These are phyloP conservation scores for Xylaria grammica DNA, from an alignment of 495 filamentous ascomycete species.

Conservation along the genomic window DNA sequence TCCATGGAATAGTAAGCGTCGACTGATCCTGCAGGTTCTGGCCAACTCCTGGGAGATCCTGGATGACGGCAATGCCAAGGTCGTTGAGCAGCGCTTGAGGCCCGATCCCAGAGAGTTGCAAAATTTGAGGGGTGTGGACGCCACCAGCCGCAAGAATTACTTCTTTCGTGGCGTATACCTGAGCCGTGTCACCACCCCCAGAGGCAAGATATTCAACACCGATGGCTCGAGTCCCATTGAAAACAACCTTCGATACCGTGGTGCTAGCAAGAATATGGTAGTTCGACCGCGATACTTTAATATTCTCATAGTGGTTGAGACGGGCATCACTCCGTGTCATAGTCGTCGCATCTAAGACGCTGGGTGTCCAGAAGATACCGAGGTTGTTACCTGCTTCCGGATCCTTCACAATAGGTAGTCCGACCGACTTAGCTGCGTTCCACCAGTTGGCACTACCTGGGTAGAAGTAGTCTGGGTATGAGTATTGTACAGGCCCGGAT, in stretches of 20 bases:
- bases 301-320: conserved; percentile 44
- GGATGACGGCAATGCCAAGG: conserved; percentile 47
- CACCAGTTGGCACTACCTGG: conserved; percentile 40
- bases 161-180: conserved; percentile 49
- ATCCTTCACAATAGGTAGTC: conserved; percentile 40
- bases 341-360: conserved; percentile 45
- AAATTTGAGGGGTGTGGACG: conserved; percentile 59
- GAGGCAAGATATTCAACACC: conserved; percentile 36
- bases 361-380: conserved; percentile 48
- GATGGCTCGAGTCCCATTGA: conserved; percentile 41
- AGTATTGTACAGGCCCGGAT: conserved; percentile 46
- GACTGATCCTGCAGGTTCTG: conserved; percentile 58
- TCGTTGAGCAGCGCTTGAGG: conserved; percentile 47
- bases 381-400: conserved; percentile 39
- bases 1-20: conserved; percentile 33
- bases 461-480: conserved; percentile 49
- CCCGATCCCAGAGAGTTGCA: conserved; percentile 59
- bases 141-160: conserved; percentile 60
- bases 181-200: conserved; percentile 22
- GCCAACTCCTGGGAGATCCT: conserved; percentile 57
- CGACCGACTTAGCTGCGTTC: conserved; percentile 37
- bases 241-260: conserved; percentile 52
- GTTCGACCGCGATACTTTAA: conserved; percentile 46
- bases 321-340: conserved; percentile 44
- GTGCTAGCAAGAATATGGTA: conserved; percentile 50